A percentile compares a stretch with the other conserved stretches of the same genome.
These are phyloP conservation scores for Capsicum chinense DNA, from an alignment of 257 asterid genomes.

Conservation along the genomic window DNA sequence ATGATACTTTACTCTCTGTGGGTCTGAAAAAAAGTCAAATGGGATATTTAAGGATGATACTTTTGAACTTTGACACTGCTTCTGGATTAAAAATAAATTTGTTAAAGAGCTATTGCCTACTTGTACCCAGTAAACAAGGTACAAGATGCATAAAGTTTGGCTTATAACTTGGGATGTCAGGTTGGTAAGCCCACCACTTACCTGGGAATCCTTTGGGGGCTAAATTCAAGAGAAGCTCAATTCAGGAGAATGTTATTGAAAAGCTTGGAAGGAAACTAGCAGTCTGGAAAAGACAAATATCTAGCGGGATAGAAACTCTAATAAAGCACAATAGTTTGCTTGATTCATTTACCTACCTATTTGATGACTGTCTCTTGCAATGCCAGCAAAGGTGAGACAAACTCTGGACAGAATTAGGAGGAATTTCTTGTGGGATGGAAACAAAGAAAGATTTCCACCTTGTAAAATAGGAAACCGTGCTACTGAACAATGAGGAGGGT, in stretches of 20 bases:
- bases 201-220: neutral
- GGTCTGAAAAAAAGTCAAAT: neutral
- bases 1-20: neutral
- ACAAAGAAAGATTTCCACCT: neutral
- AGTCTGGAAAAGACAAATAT: neutral
- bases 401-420: neutral
- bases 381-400: neutral
- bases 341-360: neutral
- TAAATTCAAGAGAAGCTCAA: neutral
- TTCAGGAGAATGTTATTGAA: neutral
- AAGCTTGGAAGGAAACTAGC: slow-evolving; percentile 12
- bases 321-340: neutral
- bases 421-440: neutral
- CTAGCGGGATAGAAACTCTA: neutral
- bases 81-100: neutral
- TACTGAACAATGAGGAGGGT: neutral
- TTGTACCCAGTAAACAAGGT: slow-evolving; percentile 2
- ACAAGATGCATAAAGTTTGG: neutral
- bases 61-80: neutral
- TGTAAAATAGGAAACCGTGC: neutral
- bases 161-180: neutral
- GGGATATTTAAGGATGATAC: neutral
- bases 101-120: neutral
- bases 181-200: neutral
- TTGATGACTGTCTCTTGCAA: neutral